phyloP scores from a whole-genome alignment of 441 rosid genomes.

The Pelargonium cotyledonis region DNA sequence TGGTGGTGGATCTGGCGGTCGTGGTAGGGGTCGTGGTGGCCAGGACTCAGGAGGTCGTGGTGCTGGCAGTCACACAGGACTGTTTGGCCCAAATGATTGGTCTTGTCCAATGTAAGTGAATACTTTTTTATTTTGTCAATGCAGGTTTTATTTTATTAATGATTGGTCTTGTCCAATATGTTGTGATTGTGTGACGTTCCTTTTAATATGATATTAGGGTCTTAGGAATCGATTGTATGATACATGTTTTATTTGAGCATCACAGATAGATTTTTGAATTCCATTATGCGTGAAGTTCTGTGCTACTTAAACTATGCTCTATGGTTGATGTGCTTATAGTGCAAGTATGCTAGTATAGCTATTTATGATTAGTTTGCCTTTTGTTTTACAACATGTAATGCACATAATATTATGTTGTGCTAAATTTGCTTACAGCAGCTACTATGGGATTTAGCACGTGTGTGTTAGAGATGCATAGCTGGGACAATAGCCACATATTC shows the following conservation, averaged over 20 bases:
- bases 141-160: no score
- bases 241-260: no score
- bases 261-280: not conserved
- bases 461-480: not conserved
- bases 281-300: not conserved
- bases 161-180: no score
- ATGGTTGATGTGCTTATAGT: not conserved
- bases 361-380: no score
- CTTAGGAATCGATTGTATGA: no score
- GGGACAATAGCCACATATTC: no score
- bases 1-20: slow-evolving; percentile 62
- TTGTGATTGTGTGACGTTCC: no score
- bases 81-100: slow-evolving; percentile 99
- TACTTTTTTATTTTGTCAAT: slow-evolving; percentile 5
- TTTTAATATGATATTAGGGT: no score
- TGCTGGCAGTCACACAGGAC: slow-evolving; percentile 56
- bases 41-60: slow-evolving; percentile 45
- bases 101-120: slow-evolving; percentile 86
- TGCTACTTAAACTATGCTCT: not conserved
- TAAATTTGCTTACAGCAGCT: no score
- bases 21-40: slow-evolving; percentile 75
- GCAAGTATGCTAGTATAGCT: not conserved
- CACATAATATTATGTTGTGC: no score
- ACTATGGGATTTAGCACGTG: not conserved
- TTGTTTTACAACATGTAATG: not conserved